These are phyloP conservation scores for Castanopsis chinensis DNA, from an alignment of 306 rosid genomes.

Conservation along the genomic window DNA sequence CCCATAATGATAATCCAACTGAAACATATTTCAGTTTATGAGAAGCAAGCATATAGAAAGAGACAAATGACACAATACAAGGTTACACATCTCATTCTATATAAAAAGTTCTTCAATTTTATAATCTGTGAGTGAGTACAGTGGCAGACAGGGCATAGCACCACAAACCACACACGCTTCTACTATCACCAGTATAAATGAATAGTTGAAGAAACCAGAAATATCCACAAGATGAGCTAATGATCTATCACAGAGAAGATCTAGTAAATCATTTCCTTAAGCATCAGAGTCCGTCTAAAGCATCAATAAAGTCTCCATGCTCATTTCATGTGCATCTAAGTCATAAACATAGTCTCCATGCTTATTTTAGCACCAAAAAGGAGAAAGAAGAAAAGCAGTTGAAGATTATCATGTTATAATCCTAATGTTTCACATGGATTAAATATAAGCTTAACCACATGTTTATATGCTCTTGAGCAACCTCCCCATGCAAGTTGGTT, in stretches of 20 bases:
- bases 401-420: not conserved
- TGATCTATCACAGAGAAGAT: not conserved
- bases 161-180: not conserved
- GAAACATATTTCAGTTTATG: conserved; percentile 27
- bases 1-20: conserved; percentile 52
- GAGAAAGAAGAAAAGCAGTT: not conserved
- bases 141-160: not conserved
- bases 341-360: not conserved
- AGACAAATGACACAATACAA: conserved; percentile 2
- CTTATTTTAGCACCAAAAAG: not conserved
- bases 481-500: too few relatives aligned
- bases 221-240: not conserved
- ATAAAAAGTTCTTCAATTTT: not conserved
- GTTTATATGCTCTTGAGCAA: too few relatives aligned
- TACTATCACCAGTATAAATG: not conserved
- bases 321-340: not conserved
- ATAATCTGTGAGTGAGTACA: not conserved
- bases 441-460: too few relatives aligned
- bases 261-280: not conserved
- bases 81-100: conserved; percentile 1
- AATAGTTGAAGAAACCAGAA: not conserved
- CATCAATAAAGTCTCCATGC: not conserved
- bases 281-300: not conserved
- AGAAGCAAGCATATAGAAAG: conserved; percentile 2
- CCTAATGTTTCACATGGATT: too few relatives aligned